Evolutionary conservation across 768 basidiomycete genomes (phyloP).

Genomic region (Kwoniella sp.): DNA sequence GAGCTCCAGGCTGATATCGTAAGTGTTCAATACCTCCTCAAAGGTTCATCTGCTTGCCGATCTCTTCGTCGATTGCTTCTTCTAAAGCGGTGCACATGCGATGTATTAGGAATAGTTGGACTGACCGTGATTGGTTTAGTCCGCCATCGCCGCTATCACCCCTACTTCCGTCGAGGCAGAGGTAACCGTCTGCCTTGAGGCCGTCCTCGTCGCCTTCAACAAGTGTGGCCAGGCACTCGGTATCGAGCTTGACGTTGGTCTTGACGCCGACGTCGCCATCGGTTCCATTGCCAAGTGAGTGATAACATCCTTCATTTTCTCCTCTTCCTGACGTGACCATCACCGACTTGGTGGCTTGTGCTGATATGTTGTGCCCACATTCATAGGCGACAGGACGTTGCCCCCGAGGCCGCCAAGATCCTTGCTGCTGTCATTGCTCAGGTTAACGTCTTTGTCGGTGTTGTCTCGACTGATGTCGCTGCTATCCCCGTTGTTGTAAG

Average conservation of each 20-base stretch:
- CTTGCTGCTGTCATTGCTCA: constrained; percentile 13
- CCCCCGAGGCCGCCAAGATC: constrained; percentile 15
- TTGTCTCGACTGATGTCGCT: constrained; percentile 8
- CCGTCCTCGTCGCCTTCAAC: constrained; percentile 23
- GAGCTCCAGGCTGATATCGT: constrained; percentile 21
- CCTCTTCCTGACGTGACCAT: too few relatives aligned
- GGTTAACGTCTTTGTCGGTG: constrained; percentile 15
- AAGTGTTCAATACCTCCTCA: constrained; percentile 1
- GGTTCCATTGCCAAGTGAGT: constrained; percentile 22
- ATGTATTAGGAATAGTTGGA: too few relatives aligned
- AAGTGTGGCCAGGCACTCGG: constrained; percentile 16
- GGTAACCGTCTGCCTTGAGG: constrained; percentile 15
- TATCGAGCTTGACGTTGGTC: constrained; percentile 16
- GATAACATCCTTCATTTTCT: too few relatives aligned
- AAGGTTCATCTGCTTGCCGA: too few relatives aligned
- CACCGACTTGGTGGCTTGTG: too few relatives aligned
- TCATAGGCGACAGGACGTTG: constrained; percentile 11
- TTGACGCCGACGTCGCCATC: constrained; percentile 17
- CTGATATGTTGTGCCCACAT: too few relatives aligned
- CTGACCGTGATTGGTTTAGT: not conserved
- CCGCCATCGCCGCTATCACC: constrained; percentile 11
- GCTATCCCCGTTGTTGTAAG: constrained; percentile 15
- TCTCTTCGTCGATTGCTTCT: too few relatives aligned
- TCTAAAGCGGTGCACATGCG: too few relatives aligned
- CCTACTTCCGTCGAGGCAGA: constrained; percentile 14